Conservation (phyloP, 306 rosid species). For the Alnus rubra region DNA sequence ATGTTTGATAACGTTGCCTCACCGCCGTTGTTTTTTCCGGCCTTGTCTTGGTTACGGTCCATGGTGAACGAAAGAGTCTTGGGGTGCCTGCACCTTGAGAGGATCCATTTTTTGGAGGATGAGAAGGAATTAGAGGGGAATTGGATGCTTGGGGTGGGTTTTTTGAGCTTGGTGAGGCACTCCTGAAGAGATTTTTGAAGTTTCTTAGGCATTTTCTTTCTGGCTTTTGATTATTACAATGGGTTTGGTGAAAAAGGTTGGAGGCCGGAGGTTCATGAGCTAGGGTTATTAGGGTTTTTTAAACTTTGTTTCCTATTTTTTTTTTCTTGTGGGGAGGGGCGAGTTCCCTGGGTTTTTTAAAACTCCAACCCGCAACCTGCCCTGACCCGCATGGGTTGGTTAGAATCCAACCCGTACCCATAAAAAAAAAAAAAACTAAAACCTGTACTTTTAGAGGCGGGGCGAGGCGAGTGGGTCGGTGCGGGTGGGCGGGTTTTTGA, state of each 20-base stretch:
- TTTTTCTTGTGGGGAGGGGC: no score
- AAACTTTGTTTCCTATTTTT: no score
- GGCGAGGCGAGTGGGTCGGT: no score
- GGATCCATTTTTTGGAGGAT: slow-evolving; percentile 56
- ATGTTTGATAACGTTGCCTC: slow-evolving; percentile 65
- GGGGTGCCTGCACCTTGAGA: slow-evolving; percentile 54
- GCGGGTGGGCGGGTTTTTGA: no score
- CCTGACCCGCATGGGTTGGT: no score
- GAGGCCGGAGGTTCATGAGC: neutral
- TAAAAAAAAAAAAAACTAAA: no score
- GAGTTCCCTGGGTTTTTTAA: no score
- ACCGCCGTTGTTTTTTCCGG: slow-evolving; percentile 8
- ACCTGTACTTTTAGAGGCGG: no score
- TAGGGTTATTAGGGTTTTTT: no score
- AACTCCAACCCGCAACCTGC: no score
- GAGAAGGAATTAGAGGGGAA: slow-evolving; percentile 35
- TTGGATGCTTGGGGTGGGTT: slow-evolving; percentile 27
- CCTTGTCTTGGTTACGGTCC: slow-evolving; percentile 21
- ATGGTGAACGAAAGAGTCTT: slow-evolving; percentile 59
- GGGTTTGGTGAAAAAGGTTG: neutral
- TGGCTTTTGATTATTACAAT: neutral
- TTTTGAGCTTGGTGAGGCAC: slow-evolving; percentile 56
- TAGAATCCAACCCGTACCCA: no score
- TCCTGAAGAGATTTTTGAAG: slow-evolving; percentile 46
- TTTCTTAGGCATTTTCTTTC: slow-evolving; percentile 53